Percentiles rank a stretch among this genome's conserved stretches.
phyloP scores from a whole-genome alignment of 2,329 filamentous ascomycete species.

The Apiospora marii region DNA sequence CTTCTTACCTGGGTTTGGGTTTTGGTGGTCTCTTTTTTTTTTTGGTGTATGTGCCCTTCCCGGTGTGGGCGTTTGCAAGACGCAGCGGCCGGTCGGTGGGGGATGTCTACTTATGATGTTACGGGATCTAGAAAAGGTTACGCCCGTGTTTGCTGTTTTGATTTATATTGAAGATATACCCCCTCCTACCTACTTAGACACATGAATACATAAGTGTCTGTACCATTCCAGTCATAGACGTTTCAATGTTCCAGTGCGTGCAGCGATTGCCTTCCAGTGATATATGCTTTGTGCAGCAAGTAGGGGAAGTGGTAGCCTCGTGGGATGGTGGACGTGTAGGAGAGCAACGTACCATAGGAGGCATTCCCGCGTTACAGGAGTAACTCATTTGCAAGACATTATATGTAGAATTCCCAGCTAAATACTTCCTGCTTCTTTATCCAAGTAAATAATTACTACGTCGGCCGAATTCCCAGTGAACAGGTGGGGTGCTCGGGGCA shows the following conservation, averaged over 20 bases:
- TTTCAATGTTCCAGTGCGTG: background rate
- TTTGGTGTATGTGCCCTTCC: background rate
- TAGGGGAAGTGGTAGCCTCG: background rate
- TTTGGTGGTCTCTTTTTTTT: background rate
- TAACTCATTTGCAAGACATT: background rate
- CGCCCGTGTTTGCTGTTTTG: conserved; percentile 1
- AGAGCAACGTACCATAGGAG: background rate
- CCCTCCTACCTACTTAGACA: background rate
- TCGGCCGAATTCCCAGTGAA: background rate
- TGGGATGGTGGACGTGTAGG: background rate
- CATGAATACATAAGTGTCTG: conserved; percentile 5
- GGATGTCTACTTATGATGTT: background rate
- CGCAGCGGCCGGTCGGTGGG: background rate
- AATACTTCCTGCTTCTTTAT: too few relatives aligned
- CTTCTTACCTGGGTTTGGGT: background rate
- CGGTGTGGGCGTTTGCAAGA: conserved; percentile 6
- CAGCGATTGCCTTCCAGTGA: background rate
- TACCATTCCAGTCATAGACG: background rate
- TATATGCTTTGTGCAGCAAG: background rate
- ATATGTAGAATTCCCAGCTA: too few relatives aligned
- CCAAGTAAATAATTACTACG: too few relatives aligned
- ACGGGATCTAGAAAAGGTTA: conserved; percentile 3
- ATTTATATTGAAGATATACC: conserved; percentile 19
- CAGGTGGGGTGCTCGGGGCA: background rate
- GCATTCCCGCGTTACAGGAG: background rate